Conservation (phyloP, 768 basidiomycete species). For the Russula olivacea region DNA sequence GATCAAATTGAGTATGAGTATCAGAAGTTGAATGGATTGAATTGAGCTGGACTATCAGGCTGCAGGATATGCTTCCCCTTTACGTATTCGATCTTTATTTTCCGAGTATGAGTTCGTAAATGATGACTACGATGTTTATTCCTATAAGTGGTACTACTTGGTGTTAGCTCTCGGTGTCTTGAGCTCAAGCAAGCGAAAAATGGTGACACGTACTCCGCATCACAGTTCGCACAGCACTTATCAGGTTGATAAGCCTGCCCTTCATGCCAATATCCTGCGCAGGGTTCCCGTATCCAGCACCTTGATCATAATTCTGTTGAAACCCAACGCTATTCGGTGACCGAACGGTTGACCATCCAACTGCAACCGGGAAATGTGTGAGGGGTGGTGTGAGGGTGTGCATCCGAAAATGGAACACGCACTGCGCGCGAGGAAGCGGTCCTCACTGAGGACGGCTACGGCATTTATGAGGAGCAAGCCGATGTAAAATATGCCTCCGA, state of each 20-base stretch:
- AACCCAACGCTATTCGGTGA: slow-evolving; percentile 54
- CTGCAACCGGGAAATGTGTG: slow-evolving; percentile 37
- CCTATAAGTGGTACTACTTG: slow-evolving; percentile 88
- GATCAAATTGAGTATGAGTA: slow-evolving; percentile 72
- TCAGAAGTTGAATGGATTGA: slow-evolving; percentile 47
- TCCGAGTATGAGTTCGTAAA: slow-evolving; percentile 76
- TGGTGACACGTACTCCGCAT: slow-evolving; percentile 79
- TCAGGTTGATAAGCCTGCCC: slow-evolving; percentile 82
- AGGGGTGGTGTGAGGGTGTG: slow-evolving; percentile 23
- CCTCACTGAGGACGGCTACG: slow-evolving; percentile 92
- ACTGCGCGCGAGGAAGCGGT: slow-evolving; percentile 93
- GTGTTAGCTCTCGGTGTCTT: slow-evolving; percentile 18
- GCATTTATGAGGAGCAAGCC: slow-evolving; percentile 87
- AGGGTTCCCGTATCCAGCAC: slow-evolving; percentile 57
- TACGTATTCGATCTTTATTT: slow-evolving; percentile 29
- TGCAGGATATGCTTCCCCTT: neutral
- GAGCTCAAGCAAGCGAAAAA: slow-evolving; percentile 1
- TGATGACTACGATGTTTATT: slow-evolving; percentile 78
- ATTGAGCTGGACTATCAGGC: neutral
- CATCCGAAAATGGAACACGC: slow-evolving; percentile 31
- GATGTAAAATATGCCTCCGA: slow-evolving; percentile 80
- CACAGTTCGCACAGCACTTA: slow-evolving; percentile 90
- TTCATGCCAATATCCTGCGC: slow-evolving; percentile 66
- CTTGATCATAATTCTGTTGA: slow-evolving; percentile 63
- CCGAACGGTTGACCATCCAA: slow-evolving; percentile 81